phyloP scores from a whole-genome alignment of 208 protist species.

The Trypanosoma cruzi region DNA sequence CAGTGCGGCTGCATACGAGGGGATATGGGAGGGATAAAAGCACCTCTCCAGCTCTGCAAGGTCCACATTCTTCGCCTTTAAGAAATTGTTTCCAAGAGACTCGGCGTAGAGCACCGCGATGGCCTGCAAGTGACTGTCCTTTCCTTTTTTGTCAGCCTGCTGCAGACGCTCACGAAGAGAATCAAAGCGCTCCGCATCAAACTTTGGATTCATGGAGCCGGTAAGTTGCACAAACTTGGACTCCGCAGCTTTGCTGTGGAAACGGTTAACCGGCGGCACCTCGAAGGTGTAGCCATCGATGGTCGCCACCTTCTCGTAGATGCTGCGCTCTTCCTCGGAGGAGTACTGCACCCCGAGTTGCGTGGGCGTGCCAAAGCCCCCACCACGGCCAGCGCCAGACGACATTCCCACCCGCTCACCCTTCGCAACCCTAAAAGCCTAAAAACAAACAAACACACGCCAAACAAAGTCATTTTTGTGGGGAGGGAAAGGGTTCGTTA shows the following conservation, averaged over 20 bases:
- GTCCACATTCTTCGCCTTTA: conserved; percentile 53
- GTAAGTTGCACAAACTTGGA: conserved; percentile 76
- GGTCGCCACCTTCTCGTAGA: conserved; percentile 76
- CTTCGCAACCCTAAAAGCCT: neutral
- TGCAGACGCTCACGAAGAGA: conserved; percentile 77
- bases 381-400: neutral
- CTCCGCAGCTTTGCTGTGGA: conserved; percentile 79
- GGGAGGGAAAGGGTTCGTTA: no score
- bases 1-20: conserved; percentile 55
- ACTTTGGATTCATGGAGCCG: conserved; percentile 69
- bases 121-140: conserved; percentile 74
- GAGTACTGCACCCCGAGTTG: conserved; percentile 80
- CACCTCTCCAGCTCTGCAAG: conserved; percentile 80
- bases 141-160: conserved; percentile 62
- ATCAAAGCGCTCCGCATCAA: conserved; percentile 81
- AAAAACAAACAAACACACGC: neutral
- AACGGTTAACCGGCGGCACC: conserved; percentile 76
- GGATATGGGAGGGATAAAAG: conserved; percentile 82
- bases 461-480: no score
- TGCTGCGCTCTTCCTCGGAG: conserved; percentile 61
- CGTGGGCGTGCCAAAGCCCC: conserved; percentile 44
- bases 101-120: conserved; percentile 87
- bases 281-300: conserved; percentile 81
- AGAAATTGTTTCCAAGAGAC: conserved; percentile 72
- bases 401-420: neutral